A percentile compares a stretch with the other conserved stretches of the same genome.
Evolutionary conservation across 2,329 filamentous ascomycete genomes (phyloP).

Genomic region (Aspergillus tanneri): DNA sequence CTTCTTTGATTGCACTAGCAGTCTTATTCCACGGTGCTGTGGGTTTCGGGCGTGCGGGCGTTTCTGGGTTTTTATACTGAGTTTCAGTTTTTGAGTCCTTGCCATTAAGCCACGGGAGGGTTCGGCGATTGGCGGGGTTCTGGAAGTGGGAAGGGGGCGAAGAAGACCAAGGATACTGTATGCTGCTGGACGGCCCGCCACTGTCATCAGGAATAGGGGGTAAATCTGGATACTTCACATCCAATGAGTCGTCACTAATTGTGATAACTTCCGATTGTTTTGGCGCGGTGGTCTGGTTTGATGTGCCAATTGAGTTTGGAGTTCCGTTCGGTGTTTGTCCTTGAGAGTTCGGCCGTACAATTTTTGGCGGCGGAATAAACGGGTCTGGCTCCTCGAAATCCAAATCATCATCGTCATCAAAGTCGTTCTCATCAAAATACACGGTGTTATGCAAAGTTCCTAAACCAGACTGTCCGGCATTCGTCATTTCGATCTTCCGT

Average conservation of each 20-base stretch:
- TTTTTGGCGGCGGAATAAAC: conserved; percentile 23
- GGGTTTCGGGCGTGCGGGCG: conserved; percentile 46
- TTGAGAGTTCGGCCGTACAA: conserved; percentile 10
- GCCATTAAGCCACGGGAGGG: conserved; percentile 58
- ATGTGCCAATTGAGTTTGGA: conserved; percentile 6
- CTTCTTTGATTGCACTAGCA: conserved; percentile 71
- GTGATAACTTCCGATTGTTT: conserved; percentile 6
- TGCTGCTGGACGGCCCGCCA: conserved; percentile 51
- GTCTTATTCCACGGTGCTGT: conserved; percentile 69
- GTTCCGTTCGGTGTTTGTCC: conserved; percentile 5
- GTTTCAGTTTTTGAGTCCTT: conserved; percentile 28
- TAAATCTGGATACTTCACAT: conserved; percentile 39
- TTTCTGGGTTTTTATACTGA: conserved; percentile 33
- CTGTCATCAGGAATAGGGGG: conserved; percentile 31
- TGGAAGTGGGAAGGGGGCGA: conserved; percentile 50
- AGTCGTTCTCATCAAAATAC: conserved; percentile 76
- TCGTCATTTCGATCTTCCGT: conserved; percentile 40
- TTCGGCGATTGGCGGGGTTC: conserved; percentile 59
- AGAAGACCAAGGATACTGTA: conserved; percentile 69
- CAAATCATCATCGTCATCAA: conserved; percentile 78
- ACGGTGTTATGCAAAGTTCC: conserved; percentile 51
- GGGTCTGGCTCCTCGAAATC: conserved; percentile 48
- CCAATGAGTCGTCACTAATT: conserved; percentile 16
- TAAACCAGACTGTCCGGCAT: conserved; percentile 33
- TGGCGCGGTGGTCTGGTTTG: background rate